phyloP scores from a whole-genome alignment of 2,329 filamentous ascomycete species.

The Helminthosporium solani region DNA sequence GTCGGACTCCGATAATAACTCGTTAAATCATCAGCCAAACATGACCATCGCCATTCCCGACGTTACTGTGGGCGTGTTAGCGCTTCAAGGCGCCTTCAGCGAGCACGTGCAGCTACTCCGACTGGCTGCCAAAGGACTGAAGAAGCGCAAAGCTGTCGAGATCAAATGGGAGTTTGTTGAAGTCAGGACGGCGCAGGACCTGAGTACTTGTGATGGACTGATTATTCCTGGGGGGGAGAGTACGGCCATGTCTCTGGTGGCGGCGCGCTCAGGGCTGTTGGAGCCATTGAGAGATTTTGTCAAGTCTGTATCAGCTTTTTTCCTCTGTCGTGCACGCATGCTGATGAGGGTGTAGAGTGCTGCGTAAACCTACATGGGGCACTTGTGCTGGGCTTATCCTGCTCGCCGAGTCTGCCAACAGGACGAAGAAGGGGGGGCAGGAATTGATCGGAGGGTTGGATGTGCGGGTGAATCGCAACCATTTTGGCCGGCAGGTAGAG shows the following conservation, averaged over 20 bases:
- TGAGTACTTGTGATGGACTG: conserved; percentile 74
- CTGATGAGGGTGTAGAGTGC: conserved; percentile 53
- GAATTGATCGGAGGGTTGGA: conserved; percentile 89
- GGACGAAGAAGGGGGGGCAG: conserved; percentile 86
- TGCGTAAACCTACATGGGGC: conserved; percentile 85
- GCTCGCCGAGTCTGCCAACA: conserved; percentile 82
- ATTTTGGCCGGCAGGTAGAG: conserved; percentile 91
- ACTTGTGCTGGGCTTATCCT: conserved; percentile 94
- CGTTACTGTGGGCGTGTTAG: conserved; percentile 62
- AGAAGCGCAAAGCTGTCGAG: conserved; percentile 17
- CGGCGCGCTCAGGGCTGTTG: conserved; percentile 74
- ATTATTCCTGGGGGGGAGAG: conserved; percentile 94
- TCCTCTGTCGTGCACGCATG: conserved; percentile 10
- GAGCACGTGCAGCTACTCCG: conserved; percentile 81
- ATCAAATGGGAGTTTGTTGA: conserved; percentile 67
- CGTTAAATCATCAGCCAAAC: conserved; percentile 1
- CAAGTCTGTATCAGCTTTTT: conserved; percentile 58
- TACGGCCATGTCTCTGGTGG: conserved; percentile 88
- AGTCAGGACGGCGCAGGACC: conserved; percentile 72
- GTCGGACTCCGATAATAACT: conserved; percentile 14
- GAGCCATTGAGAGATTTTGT: conserved; percentile 87
- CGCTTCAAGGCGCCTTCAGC: conserved; percentile 89
- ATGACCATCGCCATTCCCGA: conserved; percentile 32
- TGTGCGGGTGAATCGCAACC: conserved; percentile 88
- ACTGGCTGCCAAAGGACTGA: conserved; percentile 61